Conservation (phyloP, 1,284 basidiomycete species). For the Ceratorhiza oryzae-sativae region DNA sequence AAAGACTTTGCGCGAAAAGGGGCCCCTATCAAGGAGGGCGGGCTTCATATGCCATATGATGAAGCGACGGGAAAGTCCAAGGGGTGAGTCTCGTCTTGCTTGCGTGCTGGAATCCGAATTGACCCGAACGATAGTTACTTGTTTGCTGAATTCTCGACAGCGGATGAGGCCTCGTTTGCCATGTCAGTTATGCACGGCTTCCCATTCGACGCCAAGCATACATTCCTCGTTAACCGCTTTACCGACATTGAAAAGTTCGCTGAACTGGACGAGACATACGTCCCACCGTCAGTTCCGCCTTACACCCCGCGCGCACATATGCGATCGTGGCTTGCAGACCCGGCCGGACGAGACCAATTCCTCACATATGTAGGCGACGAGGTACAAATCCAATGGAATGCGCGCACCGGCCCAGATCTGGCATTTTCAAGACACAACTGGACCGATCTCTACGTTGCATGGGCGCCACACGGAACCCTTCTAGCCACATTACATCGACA, state of each 20-base stretch:
- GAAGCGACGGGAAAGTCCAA: conserved; percentile 80
- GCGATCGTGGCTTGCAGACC: conserved; percentile 92
- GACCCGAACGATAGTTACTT: conserved; percentile 65
- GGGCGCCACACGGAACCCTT: conserved; percentile 96
- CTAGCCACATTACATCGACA: conserved; percentile 94
- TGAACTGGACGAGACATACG: conserved; percentile 82
- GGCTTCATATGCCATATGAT: conserved; percentile 87
- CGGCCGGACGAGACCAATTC: conserved; percentile 94
- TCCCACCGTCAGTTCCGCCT: conserved; percentile 80
- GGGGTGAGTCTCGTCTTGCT: conserved; percentile 63
- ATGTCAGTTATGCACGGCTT: conserved; percentile 83
- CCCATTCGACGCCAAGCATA: conserved; percentile 92
- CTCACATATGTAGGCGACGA: conserved; percentile 93
- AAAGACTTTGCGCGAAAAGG: conserved; percentile 86
- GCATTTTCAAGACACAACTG: conserved; percentile 67
- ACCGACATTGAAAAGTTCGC: conserved; percentile 90
- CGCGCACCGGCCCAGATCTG: conserved; percentile 83
- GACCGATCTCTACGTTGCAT: conserved; percentile 97
- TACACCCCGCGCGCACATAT: conserved; percentile 83
- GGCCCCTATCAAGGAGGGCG: conserved; percentile 74
- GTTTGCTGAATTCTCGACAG: conserved; percentile 87
- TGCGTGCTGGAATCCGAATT: background rate
- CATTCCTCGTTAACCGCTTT: conserved; percentile 90
- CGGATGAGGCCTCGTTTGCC: conserved; percentile 83
- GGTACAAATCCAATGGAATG: conserved; percentile 93